Percentiles rank a stretch among this genome's conserved stretches.
phyloP scores from a whole-genome alignment of 2,329 filamentous ascomycete genomes.

The Phoma sp. region DNA sequence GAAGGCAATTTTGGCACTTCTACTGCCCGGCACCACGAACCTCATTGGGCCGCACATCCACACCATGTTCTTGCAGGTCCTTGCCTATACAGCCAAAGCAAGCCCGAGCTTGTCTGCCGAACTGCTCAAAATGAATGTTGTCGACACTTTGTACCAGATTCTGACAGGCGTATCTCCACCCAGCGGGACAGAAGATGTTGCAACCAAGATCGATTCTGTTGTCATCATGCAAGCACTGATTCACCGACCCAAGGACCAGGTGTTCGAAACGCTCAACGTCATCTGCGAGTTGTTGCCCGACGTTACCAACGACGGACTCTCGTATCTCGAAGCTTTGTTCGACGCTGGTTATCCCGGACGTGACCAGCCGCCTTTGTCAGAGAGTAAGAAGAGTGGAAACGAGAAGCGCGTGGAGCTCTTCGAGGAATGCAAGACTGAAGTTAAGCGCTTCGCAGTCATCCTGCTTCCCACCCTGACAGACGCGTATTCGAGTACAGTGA shows the following conservation, averaged over 20 bases:
- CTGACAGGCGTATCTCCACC: conserved; percentile 94
- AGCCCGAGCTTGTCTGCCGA: conserved; percentile 88
- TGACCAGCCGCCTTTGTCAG: conserved; percentile 52
- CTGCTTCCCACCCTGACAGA: conserved; percentile 94
- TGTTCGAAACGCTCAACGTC: conserved; percentile 96
- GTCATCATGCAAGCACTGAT: conserved; percentile 99
- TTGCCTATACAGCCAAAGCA: conserved; percentile 87
- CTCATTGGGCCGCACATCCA: conserved; percentile 93
- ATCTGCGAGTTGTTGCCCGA: conserved; percentile 92
- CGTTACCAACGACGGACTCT: conserved; percentile 64
- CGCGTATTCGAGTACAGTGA: conserved; percentile 97
- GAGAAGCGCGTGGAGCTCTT: conserved; percentile 84
- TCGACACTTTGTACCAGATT: conserved; percentile 97
- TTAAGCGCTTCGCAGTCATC: conserved; percentile 91
- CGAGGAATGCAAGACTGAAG: conserved; percentile 80
- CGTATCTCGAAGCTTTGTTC: conserved; percentile 58
- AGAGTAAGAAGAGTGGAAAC: conserved; percentile 65
- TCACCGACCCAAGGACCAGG: conserved; percentile 91
- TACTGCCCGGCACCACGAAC: conserved; percentile 94
- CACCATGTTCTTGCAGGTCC: conserved; percentile 90
- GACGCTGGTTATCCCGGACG: conserved; percentile 58
- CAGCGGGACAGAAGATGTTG: conserved; percentile 75
- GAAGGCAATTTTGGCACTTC: conserved; percentile 80
- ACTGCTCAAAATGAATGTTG: conserved; percentile 93
- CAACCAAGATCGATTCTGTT: conserved; percentile 90